Base-by-base conservation (phyloP, 257 asterid genomes). In the Paulownia fortunei region DNA sequence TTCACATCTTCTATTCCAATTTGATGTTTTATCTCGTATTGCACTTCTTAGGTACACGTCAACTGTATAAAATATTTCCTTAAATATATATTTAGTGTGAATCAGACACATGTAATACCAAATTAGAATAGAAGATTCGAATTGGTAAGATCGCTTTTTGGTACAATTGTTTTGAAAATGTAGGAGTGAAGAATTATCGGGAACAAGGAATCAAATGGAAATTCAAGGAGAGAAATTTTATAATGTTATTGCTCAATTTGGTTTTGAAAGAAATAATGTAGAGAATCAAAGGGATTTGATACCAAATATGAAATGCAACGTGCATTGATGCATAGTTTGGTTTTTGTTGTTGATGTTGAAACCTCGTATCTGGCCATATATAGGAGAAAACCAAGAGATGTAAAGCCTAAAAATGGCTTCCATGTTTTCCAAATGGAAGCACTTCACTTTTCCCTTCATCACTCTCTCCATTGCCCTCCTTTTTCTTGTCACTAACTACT, bases 401-500 rank as follows among this genome's bases (percentile, higher is more conserved):
- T 69, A 36, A 63, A 74, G 65, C 54, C 60, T 47, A 49, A 76
- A 62, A 79, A 90, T 87, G 89, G 88, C 83, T 37, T 69, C 85
- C 49, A 82, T 85, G 39, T 76, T 39, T 18, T 67, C 82, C 67
- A 86, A 79, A 74, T 79, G 80, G 76, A 87, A 79, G 77, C 86
- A 77, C 60, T 46, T 80, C 77, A 65, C 70, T 13, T 64, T 83
- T 5, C 56, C 87, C 62, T 75, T 86, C 80, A 71, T 82, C 83
- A 47, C 83, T 63, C 82, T 90, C 74, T 81, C 84, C 23, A 56
- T 84, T 8, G 66, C 76, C 72, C 78, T 88, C 72, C 36, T 87
- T 8, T 76, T 84, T 54, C 80, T 90, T 59, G 70, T 81, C 79
- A 72, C 84, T 8, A 87, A 87, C 80, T 79, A 85, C 70, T 59